Conservation (phyloP, 129 eudicot species). For the Tagetes patula region DNA sequence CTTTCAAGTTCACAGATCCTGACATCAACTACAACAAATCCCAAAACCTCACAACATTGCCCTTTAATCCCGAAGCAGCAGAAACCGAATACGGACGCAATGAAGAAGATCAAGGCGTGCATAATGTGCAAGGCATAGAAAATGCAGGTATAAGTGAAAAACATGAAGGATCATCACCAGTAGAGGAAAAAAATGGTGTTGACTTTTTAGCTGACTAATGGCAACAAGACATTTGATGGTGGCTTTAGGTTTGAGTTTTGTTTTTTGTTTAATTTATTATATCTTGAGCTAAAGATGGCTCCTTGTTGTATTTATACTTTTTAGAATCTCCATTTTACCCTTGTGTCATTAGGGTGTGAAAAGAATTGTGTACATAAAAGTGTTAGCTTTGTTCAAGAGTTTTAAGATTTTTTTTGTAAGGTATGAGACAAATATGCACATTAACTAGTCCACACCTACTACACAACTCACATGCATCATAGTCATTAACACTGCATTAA, state of each 20-base stretch:
- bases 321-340: conserved; percentile 28
- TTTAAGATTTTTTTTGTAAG: conserved; percentile 22
- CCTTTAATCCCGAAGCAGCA: conserved; percentile 34
- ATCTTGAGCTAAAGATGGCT: conserved; percentile 35
- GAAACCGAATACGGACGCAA: conserved; percentile 31
- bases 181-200: conserved; percentile 33
- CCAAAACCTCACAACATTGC: conserved; percentile 17
- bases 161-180: conserved; percentile 18
- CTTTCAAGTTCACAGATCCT: conserved; percentile 33
- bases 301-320: conserved; percentile 16
- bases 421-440: neutral
- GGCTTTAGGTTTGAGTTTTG: conserved; percentile 13
- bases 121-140: conserved; percentile 22
- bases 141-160: conserved; percentile 16
- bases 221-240: conserved; percentile 19
- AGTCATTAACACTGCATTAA: neutral
- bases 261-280: conserved; percentile 13
- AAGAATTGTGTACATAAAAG: conserved; percentile 35
- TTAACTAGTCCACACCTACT: neutral
- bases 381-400: conserved; percentile 33
- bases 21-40: conserved; percentile 18
- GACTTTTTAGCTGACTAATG: conserved; percentile 48
- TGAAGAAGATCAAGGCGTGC: conserved; percentile 36
- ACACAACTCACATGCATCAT: conserved; percentile 3
- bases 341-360: conserved; percentile 29